Evolutionary conservation across 768 basidiomycete species (phyloP).

Genomic region (Lentinula sp.): DNA sequence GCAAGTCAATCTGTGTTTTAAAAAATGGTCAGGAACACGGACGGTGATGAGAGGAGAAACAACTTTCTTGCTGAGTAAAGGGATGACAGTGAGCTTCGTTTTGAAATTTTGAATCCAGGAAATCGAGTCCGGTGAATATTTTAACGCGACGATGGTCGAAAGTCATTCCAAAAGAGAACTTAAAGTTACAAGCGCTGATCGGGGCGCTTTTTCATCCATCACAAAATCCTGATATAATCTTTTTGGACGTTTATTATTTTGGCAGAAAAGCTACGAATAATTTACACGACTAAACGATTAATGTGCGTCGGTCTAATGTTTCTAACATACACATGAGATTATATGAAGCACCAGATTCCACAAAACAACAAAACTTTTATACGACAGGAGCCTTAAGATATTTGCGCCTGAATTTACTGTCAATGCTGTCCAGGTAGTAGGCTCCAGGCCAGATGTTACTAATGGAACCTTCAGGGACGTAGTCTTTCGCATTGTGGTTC

Average conservation of each 20-base stretch:
- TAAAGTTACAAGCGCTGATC: neutral
- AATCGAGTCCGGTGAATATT: slow-evolving; percentile 9
- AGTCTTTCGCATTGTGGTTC: slow-evolving; percentile 88
- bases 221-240: neutral
- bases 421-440: slow-evolving; percentile 89
- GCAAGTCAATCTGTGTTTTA: slow-evolving; percentile 53
- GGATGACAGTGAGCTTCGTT: slow-evolving; percentile 36
- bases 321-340: neutral
- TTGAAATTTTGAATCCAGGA: slow-evolving; percentile 20
- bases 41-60: neutral
- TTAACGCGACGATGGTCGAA: slow-evolving; percentile 17
- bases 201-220: too few relatives aligned
- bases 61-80: slow-evolving; percentile 47
- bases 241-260: neutral
- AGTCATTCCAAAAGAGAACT: neutral
- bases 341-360: neutral
- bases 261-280: slow-evolving; percentile 5
- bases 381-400: slow-evolving; percentile 53
- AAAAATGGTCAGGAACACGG: neutral
- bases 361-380: slow-evolving; percentile 13
- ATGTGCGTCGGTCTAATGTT: neutral
- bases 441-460: slow-evolving; percentile 93
- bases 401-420: slow-evolving; percentile 87
- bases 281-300: slow-evolving; percentile 1
- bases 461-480: slow-evolving; percentile 78